Evolutionary conservation across 176 grass and related monocot species (phyloP), one percentile per base, ranked within the genome.

Genomic region (Triticum aestivum): DNA sequence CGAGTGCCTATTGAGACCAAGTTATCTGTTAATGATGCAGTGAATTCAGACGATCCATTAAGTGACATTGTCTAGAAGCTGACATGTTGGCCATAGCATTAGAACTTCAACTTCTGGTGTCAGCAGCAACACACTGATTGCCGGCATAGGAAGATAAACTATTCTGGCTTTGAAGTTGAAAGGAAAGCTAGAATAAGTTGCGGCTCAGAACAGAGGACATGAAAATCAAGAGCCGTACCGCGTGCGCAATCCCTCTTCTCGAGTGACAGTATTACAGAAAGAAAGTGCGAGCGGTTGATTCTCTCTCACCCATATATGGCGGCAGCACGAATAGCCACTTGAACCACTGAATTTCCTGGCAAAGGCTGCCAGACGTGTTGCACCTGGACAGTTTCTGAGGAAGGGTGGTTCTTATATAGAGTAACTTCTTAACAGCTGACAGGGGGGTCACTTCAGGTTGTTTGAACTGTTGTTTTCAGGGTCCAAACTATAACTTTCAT

Each of bases 1-100:
- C 88, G 88, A 69, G 78, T 92, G 29, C 44, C 65, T 11, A 86
- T 95, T 21, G 83, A 87, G 83, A 85, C 63, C 32, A 87, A 68
- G n/a, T 63, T 90, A 52, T 49, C 56, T 49, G 65, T 90, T 77
- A 38, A 78, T 79, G 85, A 90, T 82, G 71, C 82, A 11, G 32
- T 54, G 27, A 77, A 47, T 61, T 71, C 77, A 88, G 2, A 64
- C 26, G 73, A 81, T 29, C 72, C 32, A 27, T 64, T 29, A 78
- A 44, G 52, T 33, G 82, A 85, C 13, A 39, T 42, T 11, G 82
- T 91, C 75, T 91, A 85, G 69, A 84, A 51, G 47, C 64, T 70
- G 45, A 85, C 77, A 85, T 70, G 51, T 88, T 42, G 13, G 68
- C 63, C 63, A 8, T 49, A 69, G 42, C 45, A 68, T 29, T 39